Evolutionary conservation across 805 yeast species (phyloP).

Genomic region (Torulaspora quercuum): DNA sequence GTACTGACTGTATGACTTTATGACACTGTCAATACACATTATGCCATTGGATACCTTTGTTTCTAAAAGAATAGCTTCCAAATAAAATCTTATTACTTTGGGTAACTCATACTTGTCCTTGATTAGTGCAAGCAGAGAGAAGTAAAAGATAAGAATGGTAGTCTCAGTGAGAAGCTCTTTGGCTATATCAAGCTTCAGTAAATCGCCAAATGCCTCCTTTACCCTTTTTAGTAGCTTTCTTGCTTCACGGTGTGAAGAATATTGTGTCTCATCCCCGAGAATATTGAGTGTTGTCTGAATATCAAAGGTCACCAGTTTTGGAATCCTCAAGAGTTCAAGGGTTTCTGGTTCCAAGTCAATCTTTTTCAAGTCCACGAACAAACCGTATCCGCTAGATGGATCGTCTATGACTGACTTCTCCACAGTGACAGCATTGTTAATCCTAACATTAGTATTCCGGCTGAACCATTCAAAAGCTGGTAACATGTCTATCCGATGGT

Average conservation of each 20-base stretch:
- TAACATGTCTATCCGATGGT: slow-evolving; percentile 10
- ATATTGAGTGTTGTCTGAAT: slow-evolving; percentile 29
- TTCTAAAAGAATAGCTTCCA: slow-evolving; percentile 22
- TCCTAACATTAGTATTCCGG: slow-evolving; percentile 9
- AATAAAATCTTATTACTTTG: slow-evolving; percentile 16
- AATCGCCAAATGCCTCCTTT: slow-evolving; percentile 29
- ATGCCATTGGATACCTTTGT: slow-evolving; percentile 17
- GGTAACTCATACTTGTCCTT: slow-evolving; percentile 22
- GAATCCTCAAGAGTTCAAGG: slow-evolving; percentile 41
- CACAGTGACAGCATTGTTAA: slow-evolving; percentile 14
- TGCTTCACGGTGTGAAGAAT: slow-evolving; percentile 23
- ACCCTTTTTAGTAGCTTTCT: slow-evolving; percentile 31
- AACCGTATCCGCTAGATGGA: slow-evolving; percentile 37
- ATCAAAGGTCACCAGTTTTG: slow-evolving; percentile 34
- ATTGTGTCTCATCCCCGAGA: slow-evolving; percentile 23
- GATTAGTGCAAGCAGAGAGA: slow-evolving; percentile 19
- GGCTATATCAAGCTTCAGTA: slow-evolving; percentile 23
- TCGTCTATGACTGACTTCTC: slow-evolving; percentile 23
- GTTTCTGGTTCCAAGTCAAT: slow-evolving; percentile 1
- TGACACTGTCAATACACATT: slow-evolving; percentile 8
- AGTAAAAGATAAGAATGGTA: slow-evolving; percentile 22
- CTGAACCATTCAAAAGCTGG: slow-evolving; percentile 11
- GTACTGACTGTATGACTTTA: slow-evolving; percentile 20
- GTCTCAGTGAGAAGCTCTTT: slow-evolving; percentile 19
- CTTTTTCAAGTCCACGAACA: slow-evolving; percentile 15